Evolutionary conservation across 2,329 filamentous ascomycete species (phyloP).

Genomic region (Colletotrichum gloeosporioides): DNA sequence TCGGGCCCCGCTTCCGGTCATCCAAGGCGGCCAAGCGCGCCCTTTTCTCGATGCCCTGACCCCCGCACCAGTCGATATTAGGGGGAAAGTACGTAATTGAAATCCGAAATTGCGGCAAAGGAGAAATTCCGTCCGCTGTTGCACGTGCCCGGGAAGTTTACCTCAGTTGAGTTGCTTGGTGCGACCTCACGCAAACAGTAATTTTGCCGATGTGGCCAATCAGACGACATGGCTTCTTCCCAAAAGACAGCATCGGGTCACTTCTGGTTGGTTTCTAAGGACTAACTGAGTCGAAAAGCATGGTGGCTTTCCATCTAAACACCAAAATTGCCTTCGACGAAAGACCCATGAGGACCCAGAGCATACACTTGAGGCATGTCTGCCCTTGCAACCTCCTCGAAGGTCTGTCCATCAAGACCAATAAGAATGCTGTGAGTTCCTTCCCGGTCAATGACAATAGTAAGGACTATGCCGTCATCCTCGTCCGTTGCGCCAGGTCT

Average conservation of each 20-base stretch:
- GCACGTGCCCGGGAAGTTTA: not conserved
- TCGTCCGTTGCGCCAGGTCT: conserved; percentile 19
- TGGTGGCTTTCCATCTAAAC: not conserved
- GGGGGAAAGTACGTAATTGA: not conserved
- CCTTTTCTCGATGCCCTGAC: not conserved
- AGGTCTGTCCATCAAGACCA: conserved; percentile 21
- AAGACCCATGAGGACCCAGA: conserved; percentile 15
- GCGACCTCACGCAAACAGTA: not conserved
- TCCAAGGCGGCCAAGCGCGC: not conserved
- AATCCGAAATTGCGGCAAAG: not conserved
- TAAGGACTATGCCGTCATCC: conserved; percentile 23
- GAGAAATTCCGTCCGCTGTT: not conserved
- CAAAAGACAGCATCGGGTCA: not conserved
- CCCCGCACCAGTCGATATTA: not conserved
- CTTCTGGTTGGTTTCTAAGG: not conserved
- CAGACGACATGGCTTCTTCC: not conserved
- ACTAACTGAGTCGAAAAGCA: not conserved
- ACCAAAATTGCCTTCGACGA: conserved; percentile 11
- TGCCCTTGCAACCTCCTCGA: conserved; percentile 21
- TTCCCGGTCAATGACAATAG: conserved; percentile 19
- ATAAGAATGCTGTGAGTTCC: conserved; percentile 23
- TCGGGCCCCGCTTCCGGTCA: not conserved
- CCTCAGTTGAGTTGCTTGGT: not conserved
- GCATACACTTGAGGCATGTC: conserved; percentile 22
- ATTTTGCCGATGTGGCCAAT: not conserved